A percentile compares a stretch with the other conserved stretches of the same genome.
These are phyloP conservation scores for Glebionis coronaria DNA, from an alignment of 129 eudicot species.

Conservation along the genomic window DNA sequence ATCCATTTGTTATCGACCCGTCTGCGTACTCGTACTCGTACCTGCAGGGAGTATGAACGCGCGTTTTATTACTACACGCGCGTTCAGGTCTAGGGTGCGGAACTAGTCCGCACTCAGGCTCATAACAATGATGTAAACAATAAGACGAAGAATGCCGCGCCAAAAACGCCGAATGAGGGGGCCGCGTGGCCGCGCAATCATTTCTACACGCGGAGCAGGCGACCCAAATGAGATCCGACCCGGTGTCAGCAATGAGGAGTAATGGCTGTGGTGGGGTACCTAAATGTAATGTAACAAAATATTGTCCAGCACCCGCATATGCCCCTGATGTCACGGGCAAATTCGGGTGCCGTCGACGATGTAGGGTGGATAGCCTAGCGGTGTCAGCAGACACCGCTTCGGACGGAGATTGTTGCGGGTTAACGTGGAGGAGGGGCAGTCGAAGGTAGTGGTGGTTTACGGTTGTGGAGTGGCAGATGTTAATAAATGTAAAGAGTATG, in stretches of 20 bases:
- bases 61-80: constrained; percentile 57
- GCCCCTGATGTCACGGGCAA: constrained; percentile 74
- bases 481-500: constrained; percentile 24
- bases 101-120: constrained; percentile 46
- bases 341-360: constrained; percentile 39
- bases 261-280: constrained; percentile 69
- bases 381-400: constrained; percentile 52
- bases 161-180: constrained; percentile 48
- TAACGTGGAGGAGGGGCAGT: constrained; percentile 51
- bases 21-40: constrained; percentile 69
- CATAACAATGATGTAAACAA: constrained; percentile 56
- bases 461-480: constrained; percentile 33
- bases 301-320: constrained; percentile 70
- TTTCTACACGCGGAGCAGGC: constrained; percentile 61
- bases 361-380: constrained; percentile 46
- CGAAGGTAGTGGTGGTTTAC: constrained; percentile 34
- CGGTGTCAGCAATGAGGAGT: constrained; percentile 71
- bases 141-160: constrained; percentile 60
- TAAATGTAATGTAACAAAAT: constrained; percentile 58
- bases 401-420: constrained; percentile 42
- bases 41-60: constrained; percentile 59
- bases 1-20: constrained; percentile 59
- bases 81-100: constrained; percentile 45
- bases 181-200: constrained; percentile 36
- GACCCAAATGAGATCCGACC: constrained; percentile 79